phyloP scores from a whole-genome alignment of 2,329 filamentous ascomycete species.

The Phoma sp. region DNA sequence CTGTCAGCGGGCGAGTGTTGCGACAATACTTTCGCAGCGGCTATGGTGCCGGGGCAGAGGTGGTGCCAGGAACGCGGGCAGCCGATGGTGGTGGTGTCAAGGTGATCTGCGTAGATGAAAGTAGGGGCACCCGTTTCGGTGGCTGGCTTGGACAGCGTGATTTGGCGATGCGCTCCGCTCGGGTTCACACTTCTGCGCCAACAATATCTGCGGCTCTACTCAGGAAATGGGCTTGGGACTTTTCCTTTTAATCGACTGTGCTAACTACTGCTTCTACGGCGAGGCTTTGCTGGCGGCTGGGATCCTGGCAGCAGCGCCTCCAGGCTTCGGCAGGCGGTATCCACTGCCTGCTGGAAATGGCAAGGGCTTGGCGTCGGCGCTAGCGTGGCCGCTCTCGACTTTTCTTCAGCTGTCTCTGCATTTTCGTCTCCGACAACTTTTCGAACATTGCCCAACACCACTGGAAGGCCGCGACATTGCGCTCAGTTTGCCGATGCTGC shows the following conservation, averaged over 20 bases:
- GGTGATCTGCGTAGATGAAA: constrained; percentile 18
- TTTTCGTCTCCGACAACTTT: constrained; percentile 16
- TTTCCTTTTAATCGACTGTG: neutral
- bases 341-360: neutral
- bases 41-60: constrained; percentile 31
- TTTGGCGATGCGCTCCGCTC: neutral
- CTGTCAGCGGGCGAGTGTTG: constrained; percentile 28
- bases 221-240: neutral
- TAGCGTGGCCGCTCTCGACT: constrained; percentile 21
- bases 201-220: neutral
- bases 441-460: constrained; percentile 17
- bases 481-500: constrained; percentile 6
- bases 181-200: neutral
- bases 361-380: constrained; percentile 18
- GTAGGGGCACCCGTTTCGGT: constrained; percentile 3
- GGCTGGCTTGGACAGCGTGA: constrained; percentile 7
- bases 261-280: neutral
- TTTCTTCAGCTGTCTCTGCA: constrained; percentile 26
- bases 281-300: neutral
- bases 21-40: constrained; percentile 37
- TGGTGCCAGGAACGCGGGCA: constrained; percentile 29
- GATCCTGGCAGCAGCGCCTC: no score
- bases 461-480: constrained; percentile 4
- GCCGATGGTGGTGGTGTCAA: constrained; percentile 18
- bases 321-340: no score